These are phyloP conservation scores for Buxus sempervirens DNA, from an alignment of 164 flowering plant genomes.

Conservation along the genomic window DNA sequence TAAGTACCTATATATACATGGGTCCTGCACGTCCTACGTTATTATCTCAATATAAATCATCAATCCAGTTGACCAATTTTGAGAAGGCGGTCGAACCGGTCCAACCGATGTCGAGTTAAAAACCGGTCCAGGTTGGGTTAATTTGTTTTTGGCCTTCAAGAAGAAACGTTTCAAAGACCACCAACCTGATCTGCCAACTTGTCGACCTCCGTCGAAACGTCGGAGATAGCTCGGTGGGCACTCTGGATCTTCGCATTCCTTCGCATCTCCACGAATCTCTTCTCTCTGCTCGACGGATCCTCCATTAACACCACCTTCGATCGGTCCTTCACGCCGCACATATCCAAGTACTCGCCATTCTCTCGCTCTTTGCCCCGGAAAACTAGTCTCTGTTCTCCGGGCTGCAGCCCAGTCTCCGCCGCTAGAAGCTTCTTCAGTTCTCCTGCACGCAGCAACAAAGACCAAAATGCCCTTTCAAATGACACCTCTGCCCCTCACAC, in stretches of 20 bases:
- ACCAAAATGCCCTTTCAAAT: not conserved
- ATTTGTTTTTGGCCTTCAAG: too few relatives aligned
- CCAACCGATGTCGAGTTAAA: too few relatives aligned
- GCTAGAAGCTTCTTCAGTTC: slow-evolving; percentile 67
- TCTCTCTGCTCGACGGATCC: slow-evolving; percentile 66
- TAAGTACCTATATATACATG: too few relatives aligned
- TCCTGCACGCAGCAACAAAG: slow-evolving; percentile 36
- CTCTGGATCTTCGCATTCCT: slow-evolving; percentile 56
- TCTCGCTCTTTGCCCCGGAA: slow-evolving; percentile 61
- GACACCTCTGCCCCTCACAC: not conserved
- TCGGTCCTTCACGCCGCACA: slow-evolving; percentile 53
- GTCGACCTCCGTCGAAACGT: slow-evolving; percentile 62
- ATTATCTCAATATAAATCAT: too few relatives aligned
- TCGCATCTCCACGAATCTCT: slow-evolving; percentile 48
- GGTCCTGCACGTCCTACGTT: too few relatives aligned
- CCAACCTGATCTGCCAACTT: slow-evolving; percentile 65
- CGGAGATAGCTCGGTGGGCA: slow-evolving; percentile 47
- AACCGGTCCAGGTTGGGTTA: too few relatives aligned
- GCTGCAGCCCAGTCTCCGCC: slow-evolving; percentile 56
- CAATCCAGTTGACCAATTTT: too few relatives aligned
- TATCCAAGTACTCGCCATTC: slow-evolving; percentile 51
- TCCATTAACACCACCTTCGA: slow-evolving; percentile 59
- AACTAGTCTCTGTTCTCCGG: slow-evolving; percentile 49
- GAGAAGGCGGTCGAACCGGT: too few relatives aligned
- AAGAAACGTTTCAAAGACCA: too few relatives aligned